A percentile compares a stretch with the other conserved stretches of the same genome.
phyloP scores from a whole-genome alignment of 192 early-diverging fungal genomes.

The Backusella westeae region DNA sequence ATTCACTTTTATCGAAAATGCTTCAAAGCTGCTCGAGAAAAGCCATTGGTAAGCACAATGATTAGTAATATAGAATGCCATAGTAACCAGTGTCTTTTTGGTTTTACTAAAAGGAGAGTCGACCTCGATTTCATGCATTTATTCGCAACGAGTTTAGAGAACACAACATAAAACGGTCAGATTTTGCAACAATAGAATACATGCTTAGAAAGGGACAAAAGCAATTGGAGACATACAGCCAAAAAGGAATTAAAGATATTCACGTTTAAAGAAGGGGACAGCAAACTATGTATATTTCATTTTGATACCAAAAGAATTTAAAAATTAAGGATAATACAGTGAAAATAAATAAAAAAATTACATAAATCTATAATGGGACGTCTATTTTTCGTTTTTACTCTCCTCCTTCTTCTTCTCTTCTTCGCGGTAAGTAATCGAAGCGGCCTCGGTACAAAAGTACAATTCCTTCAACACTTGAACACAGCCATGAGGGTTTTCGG shows the following conservation, averaged over 20 bases:
- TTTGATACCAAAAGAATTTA: background rate
- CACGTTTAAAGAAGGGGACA: conserved; percentile 25
- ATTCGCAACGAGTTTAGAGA: conserved; percentile 66
- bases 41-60: conserved; percentile 51
- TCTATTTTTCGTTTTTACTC: background rate
- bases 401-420: conserved; percentile 19
- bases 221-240: conserved; percentile 60
- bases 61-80: background rate
- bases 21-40: conserved; percentile 59
- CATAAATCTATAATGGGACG: conserved; percentile 1
- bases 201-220: conserved; percentile 62
- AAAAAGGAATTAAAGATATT: conserved; percentile 62
- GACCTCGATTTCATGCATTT: conserved; percentile 62
- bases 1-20: conserved; percentile 69
- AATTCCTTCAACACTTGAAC: conserved; percentile 48
- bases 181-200: conserved; percentile 70
- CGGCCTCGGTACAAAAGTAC: conserved; percentile 53
- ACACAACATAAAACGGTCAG: conserved; percentile 54
- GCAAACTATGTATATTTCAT: conserved; percentile 14
- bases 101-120: conserved; percentile 45
- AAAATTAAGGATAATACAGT: conserved; percentile 2
- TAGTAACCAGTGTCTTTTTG: background rate
- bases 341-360: background rate
- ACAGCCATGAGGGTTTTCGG: conserved; percentile 48
- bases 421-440: conserved; percentile 29